Percentiles rank a stretch among this genome's conserved stretches.
These are phyloP conservation scores for Paecilomyces sp. DNA, from an alignment of 2,329 filamentous ascomycete species.

Conservation along the genomic window DNA sequence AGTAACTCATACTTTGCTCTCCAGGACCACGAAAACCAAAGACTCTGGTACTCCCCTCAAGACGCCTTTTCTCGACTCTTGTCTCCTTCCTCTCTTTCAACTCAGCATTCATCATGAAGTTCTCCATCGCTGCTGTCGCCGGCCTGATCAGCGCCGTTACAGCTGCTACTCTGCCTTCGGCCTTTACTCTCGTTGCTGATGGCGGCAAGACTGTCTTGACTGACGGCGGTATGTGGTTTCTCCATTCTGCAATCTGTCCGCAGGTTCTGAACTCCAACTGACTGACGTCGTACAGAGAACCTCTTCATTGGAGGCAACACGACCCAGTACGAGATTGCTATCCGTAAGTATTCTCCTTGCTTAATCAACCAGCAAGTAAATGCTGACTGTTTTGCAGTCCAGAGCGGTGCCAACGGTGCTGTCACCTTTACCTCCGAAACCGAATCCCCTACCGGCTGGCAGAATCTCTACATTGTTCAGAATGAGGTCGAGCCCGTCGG, in stretches of 20 bases:
- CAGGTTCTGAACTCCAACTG: neutral
- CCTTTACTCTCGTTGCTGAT: slow-evolving; percentile 20
- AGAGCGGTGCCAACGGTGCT: neutral
- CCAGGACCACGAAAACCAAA: neutral
- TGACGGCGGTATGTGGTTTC: slow-evolving; percentile 15
- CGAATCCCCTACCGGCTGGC: neutral
- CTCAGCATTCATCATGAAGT: slow-evolving; percentile 16
- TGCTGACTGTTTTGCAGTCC: neutral
- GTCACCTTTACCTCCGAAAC: neutral
- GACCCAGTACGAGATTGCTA: neutral
- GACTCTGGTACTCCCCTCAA: neutral
- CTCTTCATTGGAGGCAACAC: neutral
- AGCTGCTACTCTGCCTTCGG: slow-evolving; percentile 14
- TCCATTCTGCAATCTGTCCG: neutral
- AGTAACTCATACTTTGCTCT: neutral
- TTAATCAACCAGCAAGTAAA: neutral
- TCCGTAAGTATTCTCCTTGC: neutral
- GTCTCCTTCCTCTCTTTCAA: neutral
- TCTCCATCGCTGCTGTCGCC: slow-evolving; percentile 16
- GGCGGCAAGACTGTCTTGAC: slow-evolving; percentile 17
- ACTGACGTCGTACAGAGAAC: neutral
- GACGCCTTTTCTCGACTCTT: neutral
- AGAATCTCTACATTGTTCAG: neutral
- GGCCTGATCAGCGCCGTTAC: slow-evolving; percentile 14
- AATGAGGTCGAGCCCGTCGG: slow-evolving; percentile 3